Conservation (phyloP, 2,329 filamentous ascomycete species). For the Talaromyces amestolkiae region DNA sequence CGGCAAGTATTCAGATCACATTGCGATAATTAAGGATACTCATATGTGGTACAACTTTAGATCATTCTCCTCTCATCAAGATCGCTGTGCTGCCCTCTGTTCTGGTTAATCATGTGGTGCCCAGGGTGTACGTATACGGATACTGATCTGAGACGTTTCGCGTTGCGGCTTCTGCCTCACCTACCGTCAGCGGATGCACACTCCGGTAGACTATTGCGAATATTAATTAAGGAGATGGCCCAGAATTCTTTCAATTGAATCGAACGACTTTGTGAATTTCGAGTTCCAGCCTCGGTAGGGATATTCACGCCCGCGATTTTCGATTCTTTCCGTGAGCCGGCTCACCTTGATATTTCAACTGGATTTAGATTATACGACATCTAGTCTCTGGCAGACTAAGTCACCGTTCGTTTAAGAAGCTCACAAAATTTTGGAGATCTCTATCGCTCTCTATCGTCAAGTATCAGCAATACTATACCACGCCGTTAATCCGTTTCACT, state of each 20-base stretch:
- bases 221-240: not conserved
- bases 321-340: not conserved
- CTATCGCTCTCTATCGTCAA: not conserved
- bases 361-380: not conserved
- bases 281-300: not conserved
- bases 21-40: not conserved
- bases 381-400: constrained; percentile 1
- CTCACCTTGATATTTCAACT: not conserved
- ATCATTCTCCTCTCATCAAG: not conserved
- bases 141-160: constrained; percentile 15
- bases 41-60: not conserved
- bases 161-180: constrained; percentile 14
- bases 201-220: not conserved
- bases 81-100: not conserved
- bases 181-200: not conserved
- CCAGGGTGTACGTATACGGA: not conserved
- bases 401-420: not conserved
- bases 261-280: not conserved
- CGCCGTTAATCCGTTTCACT: not conserved
- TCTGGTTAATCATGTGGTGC: not conserved
- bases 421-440: not conserved
- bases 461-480: not conserved
- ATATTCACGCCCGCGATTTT: not conserved
- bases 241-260: not conserved
- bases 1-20: not conserved